Conservation (phyloP, 257 asterid genomes). For the Solanum ahanhuiri region DNA sequence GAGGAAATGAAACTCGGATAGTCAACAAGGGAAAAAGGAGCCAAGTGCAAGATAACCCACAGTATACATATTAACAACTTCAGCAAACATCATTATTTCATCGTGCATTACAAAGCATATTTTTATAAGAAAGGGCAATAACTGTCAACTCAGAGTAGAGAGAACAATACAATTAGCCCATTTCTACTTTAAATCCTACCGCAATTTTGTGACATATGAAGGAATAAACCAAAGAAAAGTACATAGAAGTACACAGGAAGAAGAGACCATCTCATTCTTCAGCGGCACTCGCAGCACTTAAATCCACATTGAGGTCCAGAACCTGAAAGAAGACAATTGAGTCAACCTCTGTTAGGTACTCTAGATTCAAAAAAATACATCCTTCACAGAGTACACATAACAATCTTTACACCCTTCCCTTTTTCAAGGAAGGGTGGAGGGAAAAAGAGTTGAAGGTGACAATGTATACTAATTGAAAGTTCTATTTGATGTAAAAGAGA, state of each 20-base stretch:
- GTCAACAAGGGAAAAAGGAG: not conserved
- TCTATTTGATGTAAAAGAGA: not conserved
- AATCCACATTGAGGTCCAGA: conserved; percentile 36
- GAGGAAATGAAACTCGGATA: not conserved
- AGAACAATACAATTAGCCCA: not conserved
- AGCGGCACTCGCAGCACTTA: conserved; percentile 39
- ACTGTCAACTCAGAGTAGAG: not conserved
- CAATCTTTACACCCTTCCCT: not conserved
- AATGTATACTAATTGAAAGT: not conserved
- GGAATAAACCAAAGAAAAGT: not conserved
- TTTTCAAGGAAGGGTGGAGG: not conserved
- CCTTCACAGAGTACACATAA: not conserved
- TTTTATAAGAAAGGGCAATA: not conserved
- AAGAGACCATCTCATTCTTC: conserved; percentile 18
- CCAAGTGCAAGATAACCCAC: not conserved
- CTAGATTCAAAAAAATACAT: not conserved
- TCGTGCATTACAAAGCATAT: not conserved
- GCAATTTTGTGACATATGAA: not conserved
- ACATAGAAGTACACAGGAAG: not conserved
- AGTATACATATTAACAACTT: not conserved
- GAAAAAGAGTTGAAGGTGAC: not conserved
- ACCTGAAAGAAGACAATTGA: conserved; percentile 7
- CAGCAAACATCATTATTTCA: not conserved
- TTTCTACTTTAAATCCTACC: not conserved
- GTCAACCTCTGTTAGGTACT: not conserved